Evolutionary conservation across 2,329 filamentous ascomycete genomes (phyloP), one percentile per base, ranked within the genome.

Genomic region (Fusarium lateritium): DNA sequence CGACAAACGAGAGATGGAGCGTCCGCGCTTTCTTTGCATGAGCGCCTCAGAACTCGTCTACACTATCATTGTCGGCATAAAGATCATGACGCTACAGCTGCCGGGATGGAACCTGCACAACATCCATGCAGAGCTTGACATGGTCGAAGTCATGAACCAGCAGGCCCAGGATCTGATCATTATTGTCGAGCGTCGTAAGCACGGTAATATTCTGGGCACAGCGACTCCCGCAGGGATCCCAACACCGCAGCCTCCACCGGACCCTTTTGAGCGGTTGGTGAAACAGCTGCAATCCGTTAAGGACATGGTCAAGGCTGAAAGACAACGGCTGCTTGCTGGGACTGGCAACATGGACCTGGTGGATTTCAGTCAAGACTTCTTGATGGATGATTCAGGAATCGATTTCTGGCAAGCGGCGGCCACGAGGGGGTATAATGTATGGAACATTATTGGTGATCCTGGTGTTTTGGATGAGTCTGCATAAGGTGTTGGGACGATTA

Each of bases 41-140:
- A 79, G 79, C 15, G 79, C 81, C 10, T 85, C 83, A 22, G 84
- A 86, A 70, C 79, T 83, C 45, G 78, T 83, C 50, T 86, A 82
- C 66, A 78, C 80, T 31, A 79, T 85, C 67, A 78, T 86, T 65
- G 81, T 79, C 1, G 79, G 77, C 39, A 78, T 86, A 19, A 83
- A 83, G 72, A 78, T 87, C n/a, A 77, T 83, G 60, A 82, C 80
- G 13, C 74, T 85, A 14, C 77, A 79, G 39, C 64, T 81, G 1
- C 82, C 83, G 1, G 84, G 84, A 0, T 86, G 84, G 84, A 80
- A 85, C 50, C 73, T 80, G 5, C 70, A 69, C 3, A 69, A 75
- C 2, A 79, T 81, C 22, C 75, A 79, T 7, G 64, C 72, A 22
- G 79, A 83, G 62, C 74, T 85, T 14, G 71, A 74, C 40, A 59